A percentile compares a stretch with the other conserved stretches of the same genome.
These are phyloP conservation scores for Coprinopsis cinerea DNA, from an alignment of 768 basidiomycete species.

Conservation along the genomic window DNA sequence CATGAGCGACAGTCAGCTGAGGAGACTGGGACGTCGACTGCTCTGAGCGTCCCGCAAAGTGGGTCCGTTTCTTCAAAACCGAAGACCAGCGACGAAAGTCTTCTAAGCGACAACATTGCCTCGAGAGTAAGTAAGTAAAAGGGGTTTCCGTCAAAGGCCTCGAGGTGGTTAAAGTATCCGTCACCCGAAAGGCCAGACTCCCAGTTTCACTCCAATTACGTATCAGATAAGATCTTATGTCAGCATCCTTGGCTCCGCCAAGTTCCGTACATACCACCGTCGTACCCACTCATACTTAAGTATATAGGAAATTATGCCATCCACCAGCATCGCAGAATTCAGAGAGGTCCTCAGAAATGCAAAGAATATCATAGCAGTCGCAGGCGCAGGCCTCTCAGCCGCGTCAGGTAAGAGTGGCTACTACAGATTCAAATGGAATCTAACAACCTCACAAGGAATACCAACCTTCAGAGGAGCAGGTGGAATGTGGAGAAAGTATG, in stretches of 20 bases:
- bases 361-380: constrained; percentile 32
- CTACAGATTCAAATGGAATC: constrained; percentile 5
- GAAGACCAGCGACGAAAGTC: constrained; percentile 35
- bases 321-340: constrained; percentile 26
- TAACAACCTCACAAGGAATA: constrained; percentile 22
- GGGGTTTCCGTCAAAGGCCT: no score
- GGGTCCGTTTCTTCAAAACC: constrained; percentile 34
- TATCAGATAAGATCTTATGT: constrained; percentile 32
- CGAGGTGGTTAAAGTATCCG: no score
- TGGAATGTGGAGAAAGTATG: constrained; percentile 45
- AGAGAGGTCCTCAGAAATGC: constrained; percentile 21
- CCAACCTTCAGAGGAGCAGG: constrained; percentile 50
- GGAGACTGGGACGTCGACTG: constrained; percentile 58
- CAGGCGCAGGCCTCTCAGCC: constrained; percentile 61
- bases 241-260: no score
- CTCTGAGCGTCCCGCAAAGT: constrained; percentile 46
- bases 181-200: no score
- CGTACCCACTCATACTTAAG: background rate
- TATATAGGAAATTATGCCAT: constrained; percentile 15
- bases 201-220: no score
- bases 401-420: constrained; percentile 41
- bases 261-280: no score
- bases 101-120: constrained; percentile 22
- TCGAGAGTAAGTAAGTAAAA: background rate
- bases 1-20: constrained; percentile 68